phyloP scores from a whole-genome alignment of 306 rosid genomes.

The Dicorynia guianensis region DNA sequence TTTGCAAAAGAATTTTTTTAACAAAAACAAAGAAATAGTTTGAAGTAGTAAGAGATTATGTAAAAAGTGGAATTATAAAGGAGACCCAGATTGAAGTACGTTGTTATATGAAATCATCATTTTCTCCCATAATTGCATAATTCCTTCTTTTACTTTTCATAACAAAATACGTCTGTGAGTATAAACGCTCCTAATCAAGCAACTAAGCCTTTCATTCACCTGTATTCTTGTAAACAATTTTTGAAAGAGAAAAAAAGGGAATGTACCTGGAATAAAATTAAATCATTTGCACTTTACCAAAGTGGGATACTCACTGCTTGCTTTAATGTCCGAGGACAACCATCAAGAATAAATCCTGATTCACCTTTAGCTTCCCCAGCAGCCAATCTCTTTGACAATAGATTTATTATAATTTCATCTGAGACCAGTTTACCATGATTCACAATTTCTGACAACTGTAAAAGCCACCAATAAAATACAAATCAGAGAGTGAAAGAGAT shows the following conservation, averaged over 20 bases:
- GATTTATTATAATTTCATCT: conserved; percentile 82
- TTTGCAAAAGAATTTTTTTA: conserved; percentile 15
- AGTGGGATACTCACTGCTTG: conserved; percentile 81
- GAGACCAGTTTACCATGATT: conserved; percentile 91
- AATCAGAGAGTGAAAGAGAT: conserved; percentile 2
- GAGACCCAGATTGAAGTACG: not conserved
- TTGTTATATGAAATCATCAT: conserved; percentile 22
- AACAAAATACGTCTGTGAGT: conserved; percentile 20
- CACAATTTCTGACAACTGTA: conserved; percentile 89
- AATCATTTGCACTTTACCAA: conserved; percentile 25
- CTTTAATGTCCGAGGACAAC: conserved; percentile 89
- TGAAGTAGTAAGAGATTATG: conserved; percentile 13
- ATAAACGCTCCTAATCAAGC: conserved; percentile 17
- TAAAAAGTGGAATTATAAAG: conserved; percentile 13
- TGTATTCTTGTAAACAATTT: conserved; percentile 19
- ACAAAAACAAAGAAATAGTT: not conserved
- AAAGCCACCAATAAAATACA: conserved; percentile 29
- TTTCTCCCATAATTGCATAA: conserved; percentile 11
- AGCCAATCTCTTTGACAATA: conserved; percentile 84
- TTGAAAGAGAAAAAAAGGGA: not conserved
- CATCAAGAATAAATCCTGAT: conserved; percentile 95
- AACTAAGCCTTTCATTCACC: not conserved
- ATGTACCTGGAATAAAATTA: conserved; percentile 21
- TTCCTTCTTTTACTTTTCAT: conserved; percentile 12
- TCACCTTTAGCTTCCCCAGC: conserved; percentile 79